Conservation (phyloP, 108 stramenopile species). For the Cyclotella sp. region DNA sequence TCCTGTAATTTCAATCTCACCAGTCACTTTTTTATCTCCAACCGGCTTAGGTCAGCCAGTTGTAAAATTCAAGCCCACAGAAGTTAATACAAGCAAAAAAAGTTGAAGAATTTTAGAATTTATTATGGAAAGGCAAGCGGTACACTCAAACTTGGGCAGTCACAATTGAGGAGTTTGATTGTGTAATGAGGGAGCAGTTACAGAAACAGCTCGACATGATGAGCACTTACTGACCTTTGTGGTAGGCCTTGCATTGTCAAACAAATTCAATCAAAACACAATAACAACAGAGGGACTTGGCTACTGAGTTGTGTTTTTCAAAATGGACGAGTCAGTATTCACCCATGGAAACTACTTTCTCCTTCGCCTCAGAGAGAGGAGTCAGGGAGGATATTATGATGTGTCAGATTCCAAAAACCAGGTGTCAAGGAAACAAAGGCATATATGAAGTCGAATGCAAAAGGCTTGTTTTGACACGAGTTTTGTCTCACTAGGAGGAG, state of each 20-base stretch:
- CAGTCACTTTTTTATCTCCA: too few species aligned
- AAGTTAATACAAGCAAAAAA: constrained; percentile 46
- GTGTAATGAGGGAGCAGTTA: constrained; percentile 12
- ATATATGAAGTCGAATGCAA: constrained; percentile 13
- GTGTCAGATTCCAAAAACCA: constrained; percentile 19
- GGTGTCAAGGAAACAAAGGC: constrained; percentile 18
- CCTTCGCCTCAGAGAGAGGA: constrained; percentile 12
- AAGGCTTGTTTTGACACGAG: constrained; percentile 26
- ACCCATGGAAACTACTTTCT: constrained; percentile 25
- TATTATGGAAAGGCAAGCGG: constrained; percentile 13
- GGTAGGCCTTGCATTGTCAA: constrained; percentile 14
- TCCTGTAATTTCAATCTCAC: too few species aligned
- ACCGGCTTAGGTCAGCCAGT: too few species aligned
- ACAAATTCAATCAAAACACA: constrained; percentile 22
- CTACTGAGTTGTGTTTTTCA: constrained; percentile 23
- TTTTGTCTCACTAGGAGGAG: constrained; percentile 45
- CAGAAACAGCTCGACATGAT: constrained; percentile 26
- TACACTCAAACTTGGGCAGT: constrained; percentile 41
- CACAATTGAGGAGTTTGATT: constrained; percentile 40
- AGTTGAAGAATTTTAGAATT: constrained; percentile 40
- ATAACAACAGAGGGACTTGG: constrained; percentile 36
- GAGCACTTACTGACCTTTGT: constrained; percentile 15
- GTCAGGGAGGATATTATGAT: background rate
- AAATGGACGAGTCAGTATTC: background rate
- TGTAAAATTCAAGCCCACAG: constrained; percentile 29